These are phyloP conservation scores for Panellus pusillus DNA, from an alignment of 768 basidiomycete species.

Conservation along the genomic window DNA sequence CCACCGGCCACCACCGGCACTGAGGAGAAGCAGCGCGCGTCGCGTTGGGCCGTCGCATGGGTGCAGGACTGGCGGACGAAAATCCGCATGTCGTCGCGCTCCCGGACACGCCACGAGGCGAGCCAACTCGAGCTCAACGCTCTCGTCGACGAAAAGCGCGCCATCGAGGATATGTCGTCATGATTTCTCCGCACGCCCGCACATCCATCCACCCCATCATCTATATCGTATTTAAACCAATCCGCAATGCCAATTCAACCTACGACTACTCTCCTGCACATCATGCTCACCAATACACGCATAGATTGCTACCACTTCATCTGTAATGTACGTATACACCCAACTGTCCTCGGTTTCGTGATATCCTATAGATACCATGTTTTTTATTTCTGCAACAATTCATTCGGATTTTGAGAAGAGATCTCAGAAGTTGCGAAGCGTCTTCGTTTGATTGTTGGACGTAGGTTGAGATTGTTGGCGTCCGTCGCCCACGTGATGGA, in stretches of 20 bases:
- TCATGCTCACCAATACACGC: conserved; percentile 1
- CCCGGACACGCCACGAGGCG: conserved; percentile 41
- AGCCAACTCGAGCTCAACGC: conserved; percentile 48
- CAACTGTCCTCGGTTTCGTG: conserved; percentile 9
- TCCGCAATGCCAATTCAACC: not conserved
- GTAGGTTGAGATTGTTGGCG: too few relatives aligned
- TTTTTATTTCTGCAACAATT: conserved; percentile 1
- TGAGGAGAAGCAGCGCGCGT: conserved; percentile 35
- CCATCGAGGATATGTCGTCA: conserved; percentile 33
- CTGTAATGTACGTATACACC: conserved; percentile 9
- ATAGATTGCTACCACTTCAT: conserved; percentile 13
- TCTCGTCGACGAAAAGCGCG: conserved; percentile 58
- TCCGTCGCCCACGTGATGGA: too few relatives aligned
- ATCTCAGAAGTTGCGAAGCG: too few relatives aligned
- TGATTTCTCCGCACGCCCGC: not conserved
- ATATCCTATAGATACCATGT: conserved; percentile 13
- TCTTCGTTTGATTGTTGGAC: too few relatives aligned
- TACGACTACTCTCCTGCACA: not conserved
- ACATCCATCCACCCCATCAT: not conserved
- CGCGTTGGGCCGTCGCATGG: conserved; percentile 54
- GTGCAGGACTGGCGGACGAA: conserved; percentile 68
- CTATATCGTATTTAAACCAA: conserved; percentile 1
- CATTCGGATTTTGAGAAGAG: not conserved
- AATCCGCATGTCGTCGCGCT: conserved; percentile 55
- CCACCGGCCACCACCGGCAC: conserved; percentile 18